phyloP scores from a whole-genome alignment of 2,329 filamentous ascomycete genomes.

The Blastomyces silverae region DNA sequence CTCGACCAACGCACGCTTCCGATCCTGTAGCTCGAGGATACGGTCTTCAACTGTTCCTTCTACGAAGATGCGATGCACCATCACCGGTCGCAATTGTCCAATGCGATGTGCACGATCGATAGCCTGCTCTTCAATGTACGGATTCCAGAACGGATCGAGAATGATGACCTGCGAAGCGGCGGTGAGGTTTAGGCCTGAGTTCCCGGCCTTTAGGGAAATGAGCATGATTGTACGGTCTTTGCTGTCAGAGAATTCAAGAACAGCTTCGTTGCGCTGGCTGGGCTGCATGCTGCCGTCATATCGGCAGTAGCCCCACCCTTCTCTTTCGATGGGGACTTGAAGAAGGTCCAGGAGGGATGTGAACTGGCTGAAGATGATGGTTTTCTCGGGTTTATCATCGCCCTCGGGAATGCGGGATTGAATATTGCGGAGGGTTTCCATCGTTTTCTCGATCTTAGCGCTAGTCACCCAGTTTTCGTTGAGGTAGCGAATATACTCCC shows the following conservation, averaged over 20 bases:
- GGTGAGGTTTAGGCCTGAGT: constrained; percentile 78
- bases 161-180: constrained; percentile 80
- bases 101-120: constrained; percentile 86
- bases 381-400: constrained; percentile 57
- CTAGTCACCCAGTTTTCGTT: constrained; percentile 64
- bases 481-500: constrained; percentile 62
- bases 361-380: constrained; percentile 76
- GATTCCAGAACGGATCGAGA: constrained; percentile 92
- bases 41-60: constrained; percentile 78
- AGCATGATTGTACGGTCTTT: constrained; percentile 61
- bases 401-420: constrained; percentile 28
- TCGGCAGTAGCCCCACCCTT: constrained; percentile 55
- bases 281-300: constrained; percentile 73
- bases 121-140: constrained; percentile 85
- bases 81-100: constrained; percentile 66
- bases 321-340: constrained; percentile 61
- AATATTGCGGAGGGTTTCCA: constrained; percentile 56
- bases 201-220: constrained; percentile 71
- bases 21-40: constrained; percentile 69
- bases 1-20: constrained; percentile 70
- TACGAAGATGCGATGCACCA: constrained; percentile 73
- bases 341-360: constrained; percentile 71
- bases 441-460: constrained; percentile 64
- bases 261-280: constrained; percentile 58
- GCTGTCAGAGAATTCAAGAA: constrained; percentile 60